Evolutionary conservation across 2,329 filamentous ascomycete species (phyloP).

Genomic region (Cordyceps javanica): DNA sequence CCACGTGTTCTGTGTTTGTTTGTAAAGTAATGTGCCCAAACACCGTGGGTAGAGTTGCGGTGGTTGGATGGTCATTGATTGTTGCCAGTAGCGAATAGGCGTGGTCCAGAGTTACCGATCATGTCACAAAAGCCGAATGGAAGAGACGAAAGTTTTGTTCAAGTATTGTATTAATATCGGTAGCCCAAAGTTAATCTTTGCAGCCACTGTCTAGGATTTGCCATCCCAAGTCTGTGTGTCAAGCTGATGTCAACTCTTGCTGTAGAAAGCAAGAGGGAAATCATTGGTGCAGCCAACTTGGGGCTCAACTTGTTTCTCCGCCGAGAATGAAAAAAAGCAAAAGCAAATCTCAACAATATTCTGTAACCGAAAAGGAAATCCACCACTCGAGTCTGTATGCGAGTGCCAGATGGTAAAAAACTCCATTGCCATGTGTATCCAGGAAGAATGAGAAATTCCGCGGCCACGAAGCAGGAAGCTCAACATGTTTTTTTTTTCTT

Average conservation of each 20-base stretch:
- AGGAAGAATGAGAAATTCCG: neutral
- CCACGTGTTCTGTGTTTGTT: too few relatives aligned
- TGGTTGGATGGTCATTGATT: too few relatives aligned
- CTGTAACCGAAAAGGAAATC: neutral
- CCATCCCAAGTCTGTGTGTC: constrained; percentile 1
- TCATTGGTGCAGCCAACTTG: constrained; percentile 3
- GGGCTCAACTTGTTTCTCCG: neutral
- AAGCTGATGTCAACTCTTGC: constrained; percentile 1
- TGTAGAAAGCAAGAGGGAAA: constrained; percentile 3
- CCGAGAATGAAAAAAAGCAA: neutral
- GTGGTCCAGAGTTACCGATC: neutral
- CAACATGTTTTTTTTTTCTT: neutral
- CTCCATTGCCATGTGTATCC: constrained; percentile 7
- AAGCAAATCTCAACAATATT: neutral
- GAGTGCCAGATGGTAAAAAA: neutral
- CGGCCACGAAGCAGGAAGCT: constrained; percentile 4
- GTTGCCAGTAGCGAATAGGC: too few relatives aligned
- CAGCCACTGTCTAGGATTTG: neutral
- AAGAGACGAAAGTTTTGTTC: neutral
- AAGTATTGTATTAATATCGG: neutral
- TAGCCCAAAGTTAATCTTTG: constrained; percentile 1
- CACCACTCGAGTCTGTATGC: neutral
- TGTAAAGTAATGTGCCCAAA: neutral
- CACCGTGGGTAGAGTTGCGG: too few relatives aligned
- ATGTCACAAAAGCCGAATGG: neutral